These are phyloP conservation scores for Perkinsela sp. DNA, from an alignment of 208 protist genomes.

Conservation along the genomic window DNA sequence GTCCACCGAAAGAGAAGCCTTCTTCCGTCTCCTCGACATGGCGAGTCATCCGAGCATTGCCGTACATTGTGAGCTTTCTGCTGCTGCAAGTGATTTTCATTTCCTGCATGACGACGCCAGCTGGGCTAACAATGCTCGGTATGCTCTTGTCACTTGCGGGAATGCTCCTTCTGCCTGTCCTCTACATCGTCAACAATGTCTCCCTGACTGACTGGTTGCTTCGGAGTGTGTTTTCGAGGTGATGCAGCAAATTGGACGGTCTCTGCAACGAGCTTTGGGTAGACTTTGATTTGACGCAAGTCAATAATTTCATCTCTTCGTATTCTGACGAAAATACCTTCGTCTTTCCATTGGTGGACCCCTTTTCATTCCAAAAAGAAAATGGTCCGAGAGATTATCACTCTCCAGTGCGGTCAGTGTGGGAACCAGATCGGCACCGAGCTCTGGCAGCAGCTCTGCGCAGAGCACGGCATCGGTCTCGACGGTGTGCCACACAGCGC, in stretches of 20 bases:
- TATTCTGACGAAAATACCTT: too few species aligned
- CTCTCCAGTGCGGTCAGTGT: conserved; percentile 94
- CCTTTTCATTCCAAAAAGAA: not conserved
- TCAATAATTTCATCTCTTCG: too few species aligned
- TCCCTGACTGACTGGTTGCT: too few species aligned
- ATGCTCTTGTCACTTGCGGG: not conserved
- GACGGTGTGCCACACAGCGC: conserved; percentile 77
- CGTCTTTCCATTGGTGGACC: too few species aligned
- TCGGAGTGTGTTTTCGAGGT: too few species aligned
- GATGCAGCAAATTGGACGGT: too few species aligned
- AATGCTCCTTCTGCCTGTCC: not conserved
- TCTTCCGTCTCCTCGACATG: not conserved
- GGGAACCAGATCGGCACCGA: conserved; percentile 79
- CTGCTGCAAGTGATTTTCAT: not conserved
- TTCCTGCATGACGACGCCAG: not conserved
- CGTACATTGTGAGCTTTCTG: not conserved
- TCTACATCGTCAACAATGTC: not conserved
- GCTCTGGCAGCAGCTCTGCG: conserved; percentile 95
- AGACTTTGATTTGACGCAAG: too few species aligned
- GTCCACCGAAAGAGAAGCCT: not conserved
- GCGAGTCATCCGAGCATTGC: not conserved
- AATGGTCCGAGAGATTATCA: conserved; percentile 98
- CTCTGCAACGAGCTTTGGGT: too few species aligned
- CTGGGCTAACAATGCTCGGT: not conserved
- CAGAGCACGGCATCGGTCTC: conserved; percentile 89